A percentile compares a stretch with the other conserved stretches of the same genome.
phyloP scores from a whole-genome alignment of 2,329 filamentous ascomycete genomes.

The Talaromyces sp. region DNA sequence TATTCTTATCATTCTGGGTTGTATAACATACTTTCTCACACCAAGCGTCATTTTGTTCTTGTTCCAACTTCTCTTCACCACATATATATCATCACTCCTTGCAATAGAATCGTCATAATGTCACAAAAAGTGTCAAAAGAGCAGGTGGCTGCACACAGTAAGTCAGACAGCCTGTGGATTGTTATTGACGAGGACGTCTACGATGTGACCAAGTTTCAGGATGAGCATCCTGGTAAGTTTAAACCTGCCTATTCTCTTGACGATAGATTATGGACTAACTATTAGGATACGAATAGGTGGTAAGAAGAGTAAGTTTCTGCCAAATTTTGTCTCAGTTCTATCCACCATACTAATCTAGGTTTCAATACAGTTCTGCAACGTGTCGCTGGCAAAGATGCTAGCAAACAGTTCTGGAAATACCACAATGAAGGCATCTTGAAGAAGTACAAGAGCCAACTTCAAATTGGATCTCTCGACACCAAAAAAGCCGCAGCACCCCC shows the following conservation, averaged over 20 bases:
- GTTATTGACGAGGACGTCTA: constrained; percentile 94
- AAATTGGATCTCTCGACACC: constrained; percentile 71
- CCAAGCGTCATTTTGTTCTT: neutral
- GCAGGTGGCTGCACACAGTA: constrained; percentile 91
- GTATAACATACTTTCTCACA: neutral
- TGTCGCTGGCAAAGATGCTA: constrained; percentile 62
- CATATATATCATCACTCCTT: neutral
- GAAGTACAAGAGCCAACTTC: constrained; percentile 57
- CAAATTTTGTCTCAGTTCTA: neutral
- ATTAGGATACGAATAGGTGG: constrained; percentile 57
- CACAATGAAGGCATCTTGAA: constrained; percentile 58
- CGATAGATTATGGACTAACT: neutral
- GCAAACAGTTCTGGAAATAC: constrained; percentile 64
- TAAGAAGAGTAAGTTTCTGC: constrained; percentile 57
- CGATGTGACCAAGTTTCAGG: constrained; percentile 83
- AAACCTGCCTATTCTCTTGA: neutral
- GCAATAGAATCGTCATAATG: constrained; percentile 52
- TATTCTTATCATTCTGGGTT: neutral
- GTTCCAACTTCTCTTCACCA: neutral
- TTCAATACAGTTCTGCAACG: constrained; percentile 54
- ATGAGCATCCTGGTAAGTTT: constrained; percentile 62
- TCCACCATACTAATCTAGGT: neutral
- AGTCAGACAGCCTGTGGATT: constrained; percentile 78
- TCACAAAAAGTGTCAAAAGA: constrained; percentile 75
- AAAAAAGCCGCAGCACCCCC: constrained; percentile 63